Conservation (phyloP, 345 rosid genomes). For the Durio zibethinus region DNA sequence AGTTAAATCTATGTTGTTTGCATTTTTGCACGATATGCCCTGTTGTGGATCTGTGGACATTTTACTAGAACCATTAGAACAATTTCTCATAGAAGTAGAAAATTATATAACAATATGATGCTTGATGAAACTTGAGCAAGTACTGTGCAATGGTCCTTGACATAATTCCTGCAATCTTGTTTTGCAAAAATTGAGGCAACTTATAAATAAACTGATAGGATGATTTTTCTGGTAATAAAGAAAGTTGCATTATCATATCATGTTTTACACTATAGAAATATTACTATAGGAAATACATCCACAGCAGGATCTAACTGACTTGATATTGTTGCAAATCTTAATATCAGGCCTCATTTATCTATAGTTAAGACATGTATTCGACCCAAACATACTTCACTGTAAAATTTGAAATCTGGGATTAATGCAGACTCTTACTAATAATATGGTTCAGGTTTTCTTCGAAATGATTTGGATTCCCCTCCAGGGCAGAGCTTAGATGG, state of each 20-base stretch:
- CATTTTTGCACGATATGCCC: not conserved
- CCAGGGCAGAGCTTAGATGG: constrained; percentile 38
- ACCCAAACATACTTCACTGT: not conserved
- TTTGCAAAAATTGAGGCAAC: not conserved
- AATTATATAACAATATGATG: not conserved
- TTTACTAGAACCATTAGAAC: not conserved
- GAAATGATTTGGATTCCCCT: constrained; percentile 30
- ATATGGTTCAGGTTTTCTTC: constrained; percentile 27
- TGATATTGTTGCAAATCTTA: not conserved
- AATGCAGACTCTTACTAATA: constrained; percentile 12
- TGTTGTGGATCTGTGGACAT: not conserved
- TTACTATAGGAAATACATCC: not conserved
- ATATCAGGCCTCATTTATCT: not conserved
- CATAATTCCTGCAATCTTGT: not conserved
- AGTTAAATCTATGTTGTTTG: not conserved
- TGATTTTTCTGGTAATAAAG: not conserved
- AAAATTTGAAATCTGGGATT: constrained; percentile 1
- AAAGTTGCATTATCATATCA: not conserved
- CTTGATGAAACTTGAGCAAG: not conserved
- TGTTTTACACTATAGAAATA: not conserved
- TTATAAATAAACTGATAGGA: not conserved
- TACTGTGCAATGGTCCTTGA: not conserved
- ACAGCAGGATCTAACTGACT: not conserved
- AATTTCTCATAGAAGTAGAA: not conserved
- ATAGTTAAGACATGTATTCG: not conserved